phyloP scores from a whole-genome alignment of 306 rosid species.

The Glycine latifolia region DNA sequence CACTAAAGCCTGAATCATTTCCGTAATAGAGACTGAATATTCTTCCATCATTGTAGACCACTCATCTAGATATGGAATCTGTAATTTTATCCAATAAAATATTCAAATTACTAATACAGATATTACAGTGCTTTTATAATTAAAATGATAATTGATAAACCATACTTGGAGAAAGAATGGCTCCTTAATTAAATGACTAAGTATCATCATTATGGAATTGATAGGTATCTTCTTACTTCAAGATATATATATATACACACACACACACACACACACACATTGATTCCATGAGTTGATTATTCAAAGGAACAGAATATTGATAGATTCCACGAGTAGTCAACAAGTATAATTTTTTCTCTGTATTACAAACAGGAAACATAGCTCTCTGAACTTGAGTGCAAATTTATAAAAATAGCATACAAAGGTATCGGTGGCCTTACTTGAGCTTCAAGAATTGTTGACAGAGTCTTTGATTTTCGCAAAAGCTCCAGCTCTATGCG shows the following conservation, averaged over 20 bases:
- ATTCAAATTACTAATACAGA: slow-evolving; percentile 38
- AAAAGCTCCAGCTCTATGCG: slow-evolving; percentile 65
- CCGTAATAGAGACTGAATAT: slow-evolving; percentile 66
- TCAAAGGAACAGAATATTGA: slow-evolving; percentile 1
- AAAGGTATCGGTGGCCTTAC: slow-evolving; percentile 53
- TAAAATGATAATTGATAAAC: slow-evolving; percentile 6
- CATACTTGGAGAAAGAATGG: slow-evolving; percentile 31
- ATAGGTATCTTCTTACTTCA: slow-evolving; percentile 18
- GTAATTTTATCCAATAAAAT: slow-evolving; percentile 43
- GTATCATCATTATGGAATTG: not conserved
- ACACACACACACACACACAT: too few species aligned
- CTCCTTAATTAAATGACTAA: not conserved
- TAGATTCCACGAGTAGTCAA: slow-evolving; percentile 1
- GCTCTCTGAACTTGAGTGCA: slow-evolving; percentile 28
- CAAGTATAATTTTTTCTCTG: not conserved
- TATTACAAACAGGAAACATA: slow-evolving; percentile 24
- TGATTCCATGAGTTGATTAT: slow-evolving; percentile 12
- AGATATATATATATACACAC: not conserved
- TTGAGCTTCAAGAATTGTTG: slow-evolving; percentile 76
- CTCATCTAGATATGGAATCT: slow-evolving; percentile 79
- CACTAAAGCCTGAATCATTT: slow-evolving; percentile 66
- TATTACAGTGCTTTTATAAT: slow-evolving; percentile 7
- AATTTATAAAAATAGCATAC: slow-evolving; percentile 29
- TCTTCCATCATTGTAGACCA: slow-evolving; percentile 75
- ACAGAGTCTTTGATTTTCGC: slow-evolving; percentile 66